phyloP scores from a whole-genome alignment of 257 asterid genomes.

The Scutellaria minor region DNA sequence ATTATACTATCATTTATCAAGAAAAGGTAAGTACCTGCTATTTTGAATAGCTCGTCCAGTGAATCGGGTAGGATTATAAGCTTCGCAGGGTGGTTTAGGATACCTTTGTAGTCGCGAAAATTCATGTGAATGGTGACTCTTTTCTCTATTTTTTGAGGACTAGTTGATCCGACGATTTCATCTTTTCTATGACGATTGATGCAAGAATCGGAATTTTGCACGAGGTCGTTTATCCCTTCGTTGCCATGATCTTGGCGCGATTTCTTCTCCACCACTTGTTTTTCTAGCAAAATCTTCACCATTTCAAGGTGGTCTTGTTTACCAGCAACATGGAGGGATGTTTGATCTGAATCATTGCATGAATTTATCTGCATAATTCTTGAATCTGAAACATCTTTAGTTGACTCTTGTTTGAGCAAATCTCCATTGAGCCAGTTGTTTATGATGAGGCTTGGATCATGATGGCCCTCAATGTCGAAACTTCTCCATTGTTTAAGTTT shows the following conservation, averaged over 20 bases:
- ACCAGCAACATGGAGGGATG: constrained; percentile 34
- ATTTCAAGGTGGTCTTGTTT: constrained; percentile 46
- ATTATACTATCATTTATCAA: background rate
- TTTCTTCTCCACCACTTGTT: constrained; percentile 26
- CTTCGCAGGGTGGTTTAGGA: constrained; percentile 39
- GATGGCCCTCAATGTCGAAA: constrained; percentile 44
- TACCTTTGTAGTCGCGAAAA: constrained; percentile 19
- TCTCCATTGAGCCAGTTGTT: constrained; percentile 39
- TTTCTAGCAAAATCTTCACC: constrained; percentile 45
- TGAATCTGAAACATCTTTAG: constrained; percentile 28
- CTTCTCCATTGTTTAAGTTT: constrained; percentile 53
- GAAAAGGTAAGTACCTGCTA: constrained; percentile 55
- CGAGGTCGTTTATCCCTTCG: constrained; percentile 40
- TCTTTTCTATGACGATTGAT: constrained; percentile 21
- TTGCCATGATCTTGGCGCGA: constrained; percentile 34
- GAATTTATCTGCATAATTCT: constrained; percentile 2
- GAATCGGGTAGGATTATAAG: constrained; percentile 75
- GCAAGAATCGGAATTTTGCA: constrained; percentile 28
- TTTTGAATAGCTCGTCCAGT: constrained; percentile 54
- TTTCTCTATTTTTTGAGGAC: constrained; percentile 37
- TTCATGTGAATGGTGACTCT: constrained; percentile 77
- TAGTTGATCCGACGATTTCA: constrained; percentile 27
- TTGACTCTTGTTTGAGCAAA: constrained; percentile 16
- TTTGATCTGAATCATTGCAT: constrained; percentile 26
- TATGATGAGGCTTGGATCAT: constrained; percentile 33